Base-by-base conservation (phyloP, 352 stramenopile species). In the Phytophthora pseudosyringae region DNA sequence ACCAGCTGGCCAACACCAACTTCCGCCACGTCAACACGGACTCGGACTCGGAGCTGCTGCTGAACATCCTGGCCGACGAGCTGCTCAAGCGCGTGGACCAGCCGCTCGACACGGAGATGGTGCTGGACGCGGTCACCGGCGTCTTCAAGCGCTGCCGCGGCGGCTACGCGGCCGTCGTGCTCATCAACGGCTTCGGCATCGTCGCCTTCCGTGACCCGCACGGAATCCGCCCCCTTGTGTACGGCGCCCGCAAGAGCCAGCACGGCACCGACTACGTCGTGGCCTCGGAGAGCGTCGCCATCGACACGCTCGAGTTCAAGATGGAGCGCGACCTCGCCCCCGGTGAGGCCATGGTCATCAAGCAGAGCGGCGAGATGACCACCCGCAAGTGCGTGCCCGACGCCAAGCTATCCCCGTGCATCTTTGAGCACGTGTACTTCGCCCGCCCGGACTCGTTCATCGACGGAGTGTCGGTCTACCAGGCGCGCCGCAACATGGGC, bases 401-500 rank as follows among this genome's bases (percentile, higher is more conserved):
- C 38, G 70, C 81, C 10, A 81, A 74, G 54, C 84, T 98, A 12
- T 88, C 79, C 9, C 97, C 98, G n/a, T 99, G 98, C 76, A 99
- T 99, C 67, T 99, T 99, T 73, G 98, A 99, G 85, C 99, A 99
- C 79, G 98, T 99, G 36, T 99, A 99, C 82, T 99, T 99, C 84
- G 96, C 97, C 3, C 91, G 98, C 38, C 98, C 98, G 7, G 98
- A 99, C 81, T 99, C 95, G 45, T 98, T 99, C 67, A 99, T 99
- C 75, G 97, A 99, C 75, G 97, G 97, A 39, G 95, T 99, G 15
- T 98, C 92, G 25, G 97, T 99, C 10, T 99, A 99, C 82, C 92
- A 99, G 72, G 94, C 97, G 15, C 86, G 98, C 26, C 90, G 98
- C 28, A 98, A 98, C 66, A 99, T 99, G 97, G 98, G 98, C 55